A percentile compares a stretch with the other conserved stretches of the same genome.
phyloP scores from a whole-genome alignment of 305 asterid species.

The Solanum aculeatissimum region DNA sequence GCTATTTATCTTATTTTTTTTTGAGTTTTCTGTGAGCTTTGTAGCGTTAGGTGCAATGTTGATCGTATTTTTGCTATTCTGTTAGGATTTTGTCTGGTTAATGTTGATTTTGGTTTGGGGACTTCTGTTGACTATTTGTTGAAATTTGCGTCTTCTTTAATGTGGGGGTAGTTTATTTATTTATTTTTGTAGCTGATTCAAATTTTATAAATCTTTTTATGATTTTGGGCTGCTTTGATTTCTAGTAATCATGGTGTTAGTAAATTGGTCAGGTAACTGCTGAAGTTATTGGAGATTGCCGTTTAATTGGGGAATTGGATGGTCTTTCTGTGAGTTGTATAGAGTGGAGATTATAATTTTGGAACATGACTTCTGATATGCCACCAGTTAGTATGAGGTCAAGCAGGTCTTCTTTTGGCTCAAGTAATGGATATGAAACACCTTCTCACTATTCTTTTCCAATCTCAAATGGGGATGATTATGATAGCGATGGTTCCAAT shows the following conservation, averaged over 20 bases:
- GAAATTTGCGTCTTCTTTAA: background rate
- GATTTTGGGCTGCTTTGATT: background rate
- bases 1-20: background rate
- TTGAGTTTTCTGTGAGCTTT: background rate
- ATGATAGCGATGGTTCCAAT: slow-evolving; percentile 91
- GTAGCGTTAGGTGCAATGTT: background rate
- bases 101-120: background rate
- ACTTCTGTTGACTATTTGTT: background rate
- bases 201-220: background rate
- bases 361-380: slow-evolving; percentile 53
- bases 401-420: slow-evolving; percentile 69
- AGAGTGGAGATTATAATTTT: background rate
- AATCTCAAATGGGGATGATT: slow-evolving; percentile 69
- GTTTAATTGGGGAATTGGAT: slow-evolving; percentile 10
- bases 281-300: background rate
- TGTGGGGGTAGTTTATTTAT: background rate
- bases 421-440: slow-evolving; percentile 67
- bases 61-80: background rate
- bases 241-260: background rate
- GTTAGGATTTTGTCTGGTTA: background rate
- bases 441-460: slow-evolving; percentile 53
- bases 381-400: slow-evolving; percentile 51
- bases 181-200: background rate
- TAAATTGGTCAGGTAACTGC: background rate
- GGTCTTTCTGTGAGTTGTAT: background rate